A percentile compares a stretch with the other conserved stretches of the same genome.
Conservation (phyloP, 345 rosid genomes). For the Erucastrum elatum region DNA sequence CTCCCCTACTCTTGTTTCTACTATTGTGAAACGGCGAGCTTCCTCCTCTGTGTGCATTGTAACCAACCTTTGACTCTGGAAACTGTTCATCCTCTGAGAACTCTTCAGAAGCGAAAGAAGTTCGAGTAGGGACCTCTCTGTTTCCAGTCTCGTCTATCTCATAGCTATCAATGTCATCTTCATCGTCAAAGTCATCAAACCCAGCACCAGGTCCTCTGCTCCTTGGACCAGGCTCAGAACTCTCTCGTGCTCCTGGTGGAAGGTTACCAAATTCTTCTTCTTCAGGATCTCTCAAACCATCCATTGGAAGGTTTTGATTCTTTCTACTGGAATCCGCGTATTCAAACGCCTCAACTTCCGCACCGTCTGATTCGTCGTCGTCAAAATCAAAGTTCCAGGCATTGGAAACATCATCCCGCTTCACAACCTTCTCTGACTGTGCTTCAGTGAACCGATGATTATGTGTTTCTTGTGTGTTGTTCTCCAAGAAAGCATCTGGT, state of each 20-base stretch:
- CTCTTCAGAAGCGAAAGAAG: constrained; percentile 37
- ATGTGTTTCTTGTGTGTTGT: constrained; percentile 53
- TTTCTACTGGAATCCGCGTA: constrained; percentile 63
- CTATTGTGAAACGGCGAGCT: constrained; percentile 28
- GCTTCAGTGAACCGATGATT: constrained; percentile 42
- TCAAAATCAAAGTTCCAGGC: constrained; percentile 98
- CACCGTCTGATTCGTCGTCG: constrained; percentile 97
- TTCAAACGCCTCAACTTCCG: constrained; percentile 93
- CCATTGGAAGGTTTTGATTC: constrained; percentile 40
- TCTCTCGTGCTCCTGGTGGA: constrained; percentile 44
- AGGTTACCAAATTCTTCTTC: constrained; percentile 42
- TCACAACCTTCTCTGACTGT: constrained; percentile 47
- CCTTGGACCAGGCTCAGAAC: constrained; percentile 42
- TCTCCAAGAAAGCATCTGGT: constrained; percentile 62
- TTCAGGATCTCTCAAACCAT: constrained; percentile 45
- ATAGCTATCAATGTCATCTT: constrained; percentile 87
- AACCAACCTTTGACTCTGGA: constrained; percentile 49
- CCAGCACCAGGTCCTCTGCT: constrained; percentile 51
- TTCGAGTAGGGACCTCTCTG: constrained; percentile 24
- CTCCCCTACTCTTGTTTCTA: constrained; percentile 39
- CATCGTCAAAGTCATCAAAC: constrained; percentile 93
- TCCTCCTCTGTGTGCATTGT: constrained; percentile 32
- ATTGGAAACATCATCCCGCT: constrained; percentile 64
- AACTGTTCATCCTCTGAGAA: constrained; percentile 49
- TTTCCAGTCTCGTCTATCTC: constrained; percentile 61